These are phyloP conservation scores for Rhodotorula babjevae DNA, from an alignment of 768 basidiomycete genomes.

Conservation along the genomic window DNA sequence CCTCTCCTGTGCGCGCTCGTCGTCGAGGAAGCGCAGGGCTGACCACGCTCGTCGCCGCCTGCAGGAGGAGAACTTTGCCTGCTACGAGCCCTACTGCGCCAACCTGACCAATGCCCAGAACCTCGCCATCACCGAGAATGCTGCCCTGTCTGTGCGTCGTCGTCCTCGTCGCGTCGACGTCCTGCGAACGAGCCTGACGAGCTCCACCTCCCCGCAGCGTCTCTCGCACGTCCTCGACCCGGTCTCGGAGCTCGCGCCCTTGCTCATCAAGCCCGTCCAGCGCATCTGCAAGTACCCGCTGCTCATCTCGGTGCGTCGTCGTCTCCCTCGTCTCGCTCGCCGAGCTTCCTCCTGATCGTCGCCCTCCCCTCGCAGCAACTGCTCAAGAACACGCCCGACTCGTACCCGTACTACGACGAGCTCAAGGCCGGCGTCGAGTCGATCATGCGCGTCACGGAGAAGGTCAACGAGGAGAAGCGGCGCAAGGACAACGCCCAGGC, in stretches of 20 bases:
- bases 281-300: conserved; percentile 97
- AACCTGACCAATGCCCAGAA: conserved; percentile 86
- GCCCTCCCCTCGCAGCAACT: conserved; percentile 35
- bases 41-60: conserved; percentile 19
- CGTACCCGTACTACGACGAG: conserved; percentile 69
- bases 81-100: conserved; percentile 95
- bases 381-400: conserved; percentile 42
- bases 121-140: conserved; percentile 77
- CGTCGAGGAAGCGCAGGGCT: rapidly evolving
- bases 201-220: conserved; percentile 7
- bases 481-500: conserved; percentile 86
- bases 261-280: conserved; percentile 97
- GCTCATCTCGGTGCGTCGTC: conserved; percentile 59
- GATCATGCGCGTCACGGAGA: conserved; percentile 86
- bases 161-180: conserved; percentile 9
- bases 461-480: conserved; percentile 91
- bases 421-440: conserved; percentile 76
- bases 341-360: neutral
- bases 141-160: conserved; percentile 68
- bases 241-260: conserved; percentile 86
- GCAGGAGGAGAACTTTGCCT: conserved; percentile 92
- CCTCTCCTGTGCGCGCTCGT: conserved; percentile 1
- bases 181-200: neutral
- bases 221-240: conserved; percentile 57
- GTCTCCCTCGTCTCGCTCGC: neutral